Percentiles rank a stretch among this genome's conserved stretches.
Conservation (phyloP, 2,329 filamentous ascomycete species). For the Paramyrothecium sp. region DNA sequence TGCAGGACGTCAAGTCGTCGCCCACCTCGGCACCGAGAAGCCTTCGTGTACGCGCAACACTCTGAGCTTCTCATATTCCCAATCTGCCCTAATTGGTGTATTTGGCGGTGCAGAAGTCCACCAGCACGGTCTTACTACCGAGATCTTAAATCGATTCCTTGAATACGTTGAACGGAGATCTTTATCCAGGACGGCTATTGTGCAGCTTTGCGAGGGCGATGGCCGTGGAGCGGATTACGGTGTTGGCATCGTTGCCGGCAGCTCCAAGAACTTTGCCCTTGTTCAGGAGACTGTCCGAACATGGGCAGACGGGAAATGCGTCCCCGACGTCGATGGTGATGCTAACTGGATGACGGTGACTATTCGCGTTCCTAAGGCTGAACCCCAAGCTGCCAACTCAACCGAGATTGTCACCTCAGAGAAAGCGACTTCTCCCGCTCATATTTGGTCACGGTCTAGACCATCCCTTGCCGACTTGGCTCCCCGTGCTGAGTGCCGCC, state of each 20-base stretch:
- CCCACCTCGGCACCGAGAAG: background rate
- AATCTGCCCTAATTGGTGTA: conserved; percentile 12
- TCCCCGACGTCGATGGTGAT: conserved; percentile 5
- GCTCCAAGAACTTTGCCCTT: conserved; percentile 17
- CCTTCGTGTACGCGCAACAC: conserved; percentile 7
- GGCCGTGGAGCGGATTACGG: conserved; percentile 20
- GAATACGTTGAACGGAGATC: conserved; percentile 5
- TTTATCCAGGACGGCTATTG: conserved; percentile 11
- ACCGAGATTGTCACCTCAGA: conserved; percentile 1
- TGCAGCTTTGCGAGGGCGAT: conserved; percentile 24
- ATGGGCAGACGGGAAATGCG: conserved; percentile 6
- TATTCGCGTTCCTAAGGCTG: conserved; percentile 8
- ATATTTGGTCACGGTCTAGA: conserved; percentile 6
- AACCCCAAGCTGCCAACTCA: conserved; percentile 3
- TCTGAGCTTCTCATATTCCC: conserved; percentile 7
- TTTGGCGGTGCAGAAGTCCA: conserved; percentile 16
- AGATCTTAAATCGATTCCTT: conserved; percentile 11
- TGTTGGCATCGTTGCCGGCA: conserved; percentile 23
- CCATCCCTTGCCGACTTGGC: too few relatives aligned
- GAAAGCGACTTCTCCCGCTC: conserved; percentile 6
- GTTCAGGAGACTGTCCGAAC: conserved; percentile 17
- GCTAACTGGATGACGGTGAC: conserved; percentile 11
- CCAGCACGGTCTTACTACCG: conserved; percentile 12
- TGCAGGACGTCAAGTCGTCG: conserved; percentile 5
- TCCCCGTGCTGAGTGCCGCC: conserved; percentile 22